Evolutionary conservation across 2,329 filamentous ascomycete species (phyloP).

Genomic region (Metarhizium sp.): DNA sequence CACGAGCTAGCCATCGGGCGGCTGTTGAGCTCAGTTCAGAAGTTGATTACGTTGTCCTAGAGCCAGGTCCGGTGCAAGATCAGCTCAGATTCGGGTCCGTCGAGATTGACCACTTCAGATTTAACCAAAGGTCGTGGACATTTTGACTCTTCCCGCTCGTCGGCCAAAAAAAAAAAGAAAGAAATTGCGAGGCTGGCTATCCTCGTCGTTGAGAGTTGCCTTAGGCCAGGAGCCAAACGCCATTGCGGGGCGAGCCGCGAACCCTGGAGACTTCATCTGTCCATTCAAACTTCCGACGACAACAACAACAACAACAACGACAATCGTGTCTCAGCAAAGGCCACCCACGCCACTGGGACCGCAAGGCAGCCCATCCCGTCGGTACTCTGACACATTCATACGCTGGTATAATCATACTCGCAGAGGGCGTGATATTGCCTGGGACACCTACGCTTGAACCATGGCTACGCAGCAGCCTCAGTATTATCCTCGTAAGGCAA

Average conservation of each 20-base stretch:
- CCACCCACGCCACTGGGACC: background rate
- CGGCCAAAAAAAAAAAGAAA: too few species aligned
- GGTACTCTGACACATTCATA: too few species aligned
- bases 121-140: too few species aligned
- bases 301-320: background rate
- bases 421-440: background rate
- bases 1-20: too few species aligned
- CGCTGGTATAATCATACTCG: too few species aligned
- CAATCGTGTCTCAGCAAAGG: background rate
- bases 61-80: too few species aligned
- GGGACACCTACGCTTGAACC: background rate
- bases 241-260: background rate
- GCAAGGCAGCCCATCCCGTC: background rate
- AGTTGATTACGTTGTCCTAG: too few species aligned
- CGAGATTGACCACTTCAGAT: too few species aligned
- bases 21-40: background rate
- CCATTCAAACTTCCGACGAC: background rate
- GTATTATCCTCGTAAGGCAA: slow-evolving; percentile 35
- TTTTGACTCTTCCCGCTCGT: too few species aligned
- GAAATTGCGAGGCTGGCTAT: too few species aligned
- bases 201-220: too few species aligned
- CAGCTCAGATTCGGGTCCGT: too few species aligned
- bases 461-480: slow-evolving; percentile 15
- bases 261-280: background rate
- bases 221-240: background rate